Base-by-base conservation (phyloP, 2,329 filamentous ascomycete species). In the Trichoderma atroviride region DNA sequence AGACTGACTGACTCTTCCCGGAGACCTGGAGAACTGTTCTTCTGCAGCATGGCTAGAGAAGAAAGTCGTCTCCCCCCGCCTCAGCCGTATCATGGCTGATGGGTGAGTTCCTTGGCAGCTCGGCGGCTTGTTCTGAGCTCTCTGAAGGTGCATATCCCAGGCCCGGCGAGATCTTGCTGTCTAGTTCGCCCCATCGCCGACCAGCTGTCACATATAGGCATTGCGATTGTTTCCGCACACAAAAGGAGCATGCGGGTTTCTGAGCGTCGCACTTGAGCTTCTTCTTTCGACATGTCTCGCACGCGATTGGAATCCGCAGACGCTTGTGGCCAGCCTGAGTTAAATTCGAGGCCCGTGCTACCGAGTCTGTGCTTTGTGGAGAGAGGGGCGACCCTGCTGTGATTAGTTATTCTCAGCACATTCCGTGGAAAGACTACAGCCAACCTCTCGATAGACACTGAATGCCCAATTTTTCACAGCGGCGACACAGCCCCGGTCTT, bases 241-340 rank as follows among this genome's bases (percentile, higher is more conserved):
- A 56, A 56, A 31, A 56, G 52, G 52, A 56, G 52, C 52, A 56
- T 31, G 52, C 52, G 3, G 52, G 52, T 56, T 56, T 56, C 52
- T 56, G 27, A 56, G 52, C 52, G 52, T 56, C 52, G 52, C 52
- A 56, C 52, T 56, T 56, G 52, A 56, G 52, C 52, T 56, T 56
- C 52, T 56, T 56, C 52, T 56, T 56, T 56, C 52, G 52, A 56
- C 52, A 56, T 56, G 52, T 56, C 52, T 56, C 52, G 52, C 52
- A 56, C 52, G 52, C 52, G 31, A 56, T 14, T 56, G 52, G 52
- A 56, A 56, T 56, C 6, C 52, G 52, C 52, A 56, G 52, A 56
- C 52, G 52, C 52, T 56, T 56, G 52, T 56, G 52, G 52, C 52
- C 52, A 56, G 52, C 52, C 52, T 56, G 52, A 56, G 52, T 56